Evolutionary conservation across 2,329 filamentous ascomycete genomes (phyloP).

Genomic region (Nannizzia gypsea): DNA sequence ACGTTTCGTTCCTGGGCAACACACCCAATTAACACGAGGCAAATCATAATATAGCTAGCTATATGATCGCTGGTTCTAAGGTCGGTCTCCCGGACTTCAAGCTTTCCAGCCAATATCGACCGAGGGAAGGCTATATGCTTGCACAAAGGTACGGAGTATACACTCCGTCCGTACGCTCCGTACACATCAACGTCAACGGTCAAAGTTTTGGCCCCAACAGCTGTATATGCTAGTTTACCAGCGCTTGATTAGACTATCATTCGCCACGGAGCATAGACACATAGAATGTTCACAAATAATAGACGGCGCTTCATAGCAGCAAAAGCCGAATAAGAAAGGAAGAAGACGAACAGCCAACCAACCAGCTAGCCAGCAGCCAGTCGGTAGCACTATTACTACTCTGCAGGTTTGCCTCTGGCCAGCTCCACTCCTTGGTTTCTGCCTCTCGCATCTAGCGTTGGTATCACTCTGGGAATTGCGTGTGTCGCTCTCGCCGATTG

Average conservation of each 20-base stretch:
- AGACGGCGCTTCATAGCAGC: not conserved
- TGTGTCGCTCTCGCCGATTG: not conserved
- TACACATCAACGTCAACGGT: not conserved
- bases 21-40: not conserved
- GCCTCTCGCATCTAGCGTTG: not conserved
- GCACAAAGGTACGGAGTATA: no score
- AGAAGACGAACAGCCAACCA: not conserved
- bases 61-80: conserved; percentile 2
- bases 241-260: not conserved
- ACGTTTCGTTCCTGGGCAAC: not conserved
- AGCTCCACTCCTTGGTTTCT: not conserved
- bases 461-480: not conserved
- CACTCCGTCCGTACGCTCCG: no score
- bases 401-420: not conserved
- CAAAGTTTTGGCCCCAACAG: not conserved
- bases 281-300: not conserved
- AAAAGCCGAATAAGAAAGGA: not conserved
- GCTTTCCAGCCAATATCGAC: not conserved
- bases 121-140: not conserved
- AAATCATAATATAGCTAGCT: not conserved
- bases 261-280: conserved; percentile 1
- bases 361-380: no score
- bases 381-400: not conserved
- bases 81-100: not conserved
- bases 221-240: not conserved